A percentile compares a stretch with the other conserved stretches of the same genome.
phyloP scores from a whole-genome alignment of 2,329 filamentous ascomycete genomes.

The Microdochium nivale region DNA sequence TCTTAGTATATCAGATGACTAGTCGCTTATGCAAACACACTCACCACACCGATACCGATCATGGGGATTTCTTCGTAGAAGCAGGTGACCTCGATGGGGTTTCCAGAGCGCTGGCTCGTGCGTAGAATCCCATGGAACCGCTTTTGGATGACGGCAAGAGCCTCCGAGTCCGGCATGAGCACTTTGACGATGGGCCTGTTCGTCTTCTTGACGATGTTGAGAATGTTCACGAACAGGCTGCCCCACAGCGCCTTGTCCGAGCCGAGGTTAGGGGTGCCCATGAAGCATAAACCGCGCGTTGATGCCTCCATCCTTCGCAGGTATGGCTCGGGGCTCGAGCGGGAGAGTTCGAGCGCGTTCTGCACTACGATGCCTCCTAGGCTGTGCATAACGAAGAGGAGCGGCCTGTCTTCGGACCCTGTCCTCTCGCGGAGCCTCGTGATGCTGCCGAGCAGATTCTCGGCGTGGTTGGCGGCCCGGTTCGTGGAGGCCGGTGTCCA shows the following conservation, averaged over 20 bases:
- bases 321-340: too few relatives aligned
- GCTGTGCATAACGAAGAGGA: conserved; percentile 29
- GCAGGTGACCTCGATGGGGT: conserved; percentile 17
- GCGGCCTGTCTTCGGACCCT: conserved; percentile 14
- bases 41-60: conserved; percentile 10
- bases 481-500: conserved; percentile 9
- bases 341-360: background rate
- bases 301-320: conserved; percentile 18
- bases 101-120: conserved; percentile 5
- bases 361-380: conserved; percentile 30
- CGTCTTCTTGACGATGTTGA: conserved; percentile 20
- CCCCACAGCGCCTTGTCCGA: conserved; percentile 24
- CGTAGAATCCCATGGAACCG: conserved; percentile 15
- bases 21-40: too few relatives aligned
- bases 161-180: background rate
- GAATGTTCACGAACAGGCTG: conserved; percentile 13
- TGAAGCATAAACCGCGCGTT: conserved; percentile 22
- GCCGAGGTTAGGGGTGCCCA: conserved; percentile 28
- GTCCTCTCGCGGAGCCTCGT: conserved; percentile 6
- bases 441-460: conserved; percentile 19
- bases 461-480: conserved; percentile 17
- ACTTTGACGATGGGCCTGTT: conserved; percentile 20
- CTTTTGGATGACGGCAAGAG: background rate
- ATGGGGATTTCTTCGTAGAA: conserved; percentile 26
- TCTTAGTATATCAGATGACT: too few relatives aligned